phyloP scores from a whole-genome alignment of 805 yeast genomes.

The fission yeast (Schizosaccharomyces pombe) region DNA sequence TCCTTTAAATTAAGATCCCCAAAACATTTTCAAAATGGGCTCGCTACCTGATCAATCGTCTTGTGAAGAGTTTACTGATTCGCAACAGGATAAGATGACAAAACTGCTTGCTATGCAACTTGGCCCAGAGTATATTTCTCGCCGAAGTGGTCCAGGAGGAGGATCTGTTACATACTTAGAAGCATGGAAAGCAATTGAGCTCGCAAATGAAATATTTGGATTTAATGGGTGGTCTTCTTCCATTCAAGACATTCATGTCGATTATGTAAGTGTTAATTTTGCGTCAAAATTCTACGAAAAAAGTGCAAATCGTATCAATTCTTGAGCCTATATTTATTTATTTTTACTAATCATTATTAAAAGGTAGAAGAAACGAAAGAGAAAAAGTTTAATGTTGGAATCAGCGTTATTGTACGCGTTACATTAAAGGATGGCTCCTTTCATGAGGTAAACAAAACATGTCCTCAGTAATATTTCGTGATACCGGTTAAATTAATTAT shows the following conservation, averaged over 20 bases:
- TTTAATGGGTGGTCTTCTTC: slow-evolving; percentile 61
- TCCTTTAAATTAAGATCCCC: too few species aligned
- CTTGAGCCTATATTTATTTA: not conserved
- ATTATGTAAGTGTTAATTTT: slow-evolving; percentile 21
- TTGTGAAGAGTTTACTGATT: not conserved
- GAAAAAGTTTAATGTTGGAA: slow-evolving; percentile 6
- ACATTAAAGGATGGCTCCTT: slow-evolving; percentile 60
- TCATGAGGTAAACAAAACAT: slow-evolving; percentile 23
- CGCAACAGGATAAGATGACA: not conserved
- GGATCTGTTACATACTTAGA: slow-evolving; percentile 35
- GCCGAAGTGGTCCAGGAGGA: slow-evolving; percentile 38
- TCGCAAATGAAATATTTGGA: slow-evolving; percentile 59
- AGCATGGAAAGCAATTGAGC: slow-evolving; percentile 46
- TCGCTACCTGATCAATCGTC: too few species aligned
- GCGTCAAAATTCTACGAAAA: not conserved
- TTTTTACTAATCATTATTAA: not conserved
- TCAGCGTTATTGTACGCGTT: slow-evolving; percentile 30
- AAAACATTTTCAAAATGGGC: too few species aligned
- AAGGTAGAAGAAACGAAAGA: slow-evolving; percentile 1
- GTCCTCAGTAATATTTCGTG: not conserved
- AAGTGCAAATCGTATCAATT: too few species aligned
- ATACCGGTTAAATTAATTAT: not conserved
- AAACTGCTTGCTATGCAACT: slow-evolving; percentile 8
- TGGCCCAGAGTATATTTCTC: slow-evolving; percentile 40
- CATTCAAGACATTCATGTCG: slow-evolving; percentile 31